These are phyloP conservation scores for Lophiostoma macrostomum DNA, from an alignment of 495 filamentous ascomycete species.

Conservation along the genomic window DNA sequence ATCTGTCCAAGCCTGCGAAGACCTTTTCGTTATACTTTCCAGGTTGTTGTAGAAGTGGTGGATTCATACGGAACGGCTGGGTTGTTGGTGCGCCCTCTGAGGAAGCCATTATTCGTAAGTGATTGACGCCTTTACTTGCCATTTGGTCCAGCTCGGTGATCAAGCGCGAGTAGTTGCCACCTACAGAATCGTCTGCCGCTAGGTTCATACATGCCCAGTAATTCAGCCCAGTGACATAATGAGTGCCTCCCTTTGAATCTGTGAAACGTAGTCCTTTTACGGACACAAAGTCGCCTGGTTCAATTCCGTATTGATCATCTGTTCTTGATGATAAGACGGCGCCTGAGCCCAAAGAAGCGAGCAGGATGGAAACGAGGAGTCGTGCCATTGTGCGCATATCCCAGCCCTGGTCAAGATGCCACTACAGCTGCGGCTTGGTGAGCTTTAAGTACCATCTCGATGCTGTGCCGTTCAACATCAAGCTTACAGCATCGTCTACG, in stretches of 20 bases:
- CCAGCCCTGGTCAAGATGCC: too few relatives aligned
- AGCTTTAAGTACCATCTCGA: too few relatives aligned
- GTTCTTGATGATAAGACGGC: too few relatives aligned
- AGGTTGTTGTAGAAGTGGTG: slow-evolving; percentile 23
- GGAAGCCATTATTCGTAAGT: slow-evolving; percentile 34
- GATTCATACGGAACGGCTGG: slow-evolving; percentile 35
- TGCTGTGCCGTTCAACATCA: too few relatives aligned
- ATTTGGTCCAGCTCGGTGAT: slow-evolving; percentile 34
- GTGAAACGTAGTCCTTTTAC: slow-evolving; percentile 29
- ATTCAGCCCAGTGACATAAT: slow-evolving; percentile 33
- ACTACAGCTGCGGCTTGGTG: too few relatives aligned
- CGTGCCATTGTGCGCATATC: too few relatives aligned
- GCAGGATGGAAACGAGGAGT: too few relatives aligned
- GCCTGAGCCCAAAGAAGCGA: too few relatives aligned
- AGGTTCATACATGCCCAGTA: slow-evolving; percentile 38
- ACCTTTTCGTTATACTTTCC: slow-evolving; percentile 34
- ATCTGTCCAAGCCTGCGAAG: slow-evolving; percentile 31
- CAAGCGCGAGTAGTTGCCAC: slow-evolving; percentile 28
- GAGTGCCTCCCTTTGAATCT: slow-evolving; percentile 16
- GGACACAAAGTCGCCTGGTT: slow-evolving; percentile 25
- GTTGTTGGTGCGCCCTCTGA: slow-evolving; percentile 32
- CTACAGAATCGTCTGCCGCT: slow-evolving; percentile 22
- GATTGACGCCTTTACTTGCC: slow-evolving; percentile 32
- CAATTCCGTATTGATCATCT: too few relatives aligned
- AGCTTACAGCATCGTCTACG: too few relatives aligned